Evolutionary conservation across 164 flowering plant genomes (phyloP).

Genomic region (Sextonia rubra): DNA sequence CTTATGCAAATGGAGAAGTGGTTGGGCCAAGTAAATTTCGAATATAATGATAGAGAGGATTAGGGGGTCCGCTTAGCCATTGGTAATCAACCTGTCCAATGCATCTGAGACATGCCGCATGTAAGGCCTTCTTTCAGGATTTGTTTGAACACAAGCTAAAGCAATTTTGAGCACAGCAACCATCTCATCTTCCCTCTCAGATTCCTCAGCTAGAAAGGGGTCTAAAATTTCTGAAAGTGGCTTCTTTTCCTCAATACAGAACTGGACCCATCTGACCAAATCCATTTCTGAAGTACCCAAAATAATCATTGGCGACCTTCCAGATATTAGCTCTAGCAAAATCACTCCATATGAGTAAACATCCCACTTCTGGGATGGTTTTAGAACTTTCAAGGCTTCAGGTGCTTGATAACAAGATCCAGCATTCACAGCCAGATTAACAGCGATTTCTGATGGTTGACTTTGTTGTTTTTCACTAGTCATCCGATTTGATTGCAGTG

Average conservation of each 20-base stretch:
- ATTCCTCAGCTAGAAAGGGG: conserved; percentile 53
- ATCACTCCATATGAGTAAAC: conserved; percentile 46
- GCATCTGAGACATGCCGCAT: conserved; percentile 71
- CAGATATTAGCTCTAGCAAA: conserved; percentile 62
- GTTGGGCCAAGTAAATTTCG: neutral
- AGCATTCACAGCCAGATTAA: conserved; percentile 13
- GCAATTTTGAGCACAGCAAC: conserved; percentile 77
- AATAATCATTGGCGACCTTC: conserved; percentile 58
- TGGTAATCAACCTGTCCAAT: conserved; percentile 42
- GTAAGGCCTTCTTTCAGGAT: conserved; percentile 82
- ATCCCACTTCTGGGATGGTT: conserved; percentile 98
- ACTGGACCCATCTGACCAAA: conserved; percentile 79
- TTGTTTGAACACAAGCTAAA: conserved; percentile 70
- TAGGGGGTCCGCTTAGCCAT: conserved; percentile 15
- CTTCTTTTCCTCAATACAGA: conserved; percentile 87
- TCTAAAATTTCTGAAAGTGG: conserved; percentile 77
- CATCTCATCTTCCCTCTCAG: conserved; percentile 74
- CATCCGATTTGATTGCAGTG: conserved; percentile 49
- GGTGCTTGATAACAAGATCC: conserved; percentile 79
- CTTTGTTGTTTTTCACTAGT: conserved; percentile 42
- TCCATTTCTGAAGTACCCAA: conserved; percentile 73
- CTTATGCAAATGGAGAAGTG: neutral
- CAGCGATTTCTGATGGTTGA: conserved; percentile 40
- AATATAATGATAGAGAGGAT: neutral
- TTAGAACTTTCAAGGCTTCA: conserved; percentile 68